Evolutionary conservation across 257 asterid species (phyloP).

Genomic region (Solanum paucissectum): DNA sequence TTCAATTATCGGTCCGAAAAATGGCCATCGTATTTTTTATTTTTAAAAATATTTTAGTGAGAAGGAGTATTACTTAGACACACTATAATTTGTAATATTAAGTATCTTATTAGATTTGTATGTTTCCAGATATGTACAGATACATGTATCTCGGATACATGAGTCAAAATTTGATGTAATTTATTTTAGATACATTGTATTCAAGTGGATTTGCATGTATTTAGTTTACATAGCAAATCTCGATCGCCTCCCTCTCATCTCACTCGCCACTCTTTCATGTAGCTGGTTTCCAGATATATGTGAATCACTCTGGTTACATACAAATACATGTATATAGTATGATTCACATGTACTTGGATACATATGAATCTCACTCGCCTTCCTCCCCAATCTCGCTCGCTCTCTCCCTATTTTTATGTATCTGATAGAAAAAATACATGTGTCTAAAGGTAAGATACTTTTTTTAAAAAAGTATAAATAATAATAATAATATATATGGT

Average conservation of each 20-base stretch:
- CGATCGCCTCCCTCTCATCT: neutral
- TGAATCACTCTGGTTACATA: accelerated
- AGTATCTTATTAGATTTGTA: too few relatives aligned
- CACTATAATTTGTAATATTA: too few relatives aligned
- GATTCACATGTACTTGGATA: neutral
- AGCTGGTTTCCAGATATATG: too few relatives aligned
- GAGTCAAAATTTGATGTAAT: neutral
- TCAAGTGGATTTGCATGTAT: neutral
- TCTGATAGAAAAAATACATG: too few relatives aligned
- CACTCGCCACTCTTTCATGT: neutral
- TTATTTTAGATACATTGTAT: too few relatives aligned
- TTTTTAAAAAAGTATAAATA: too few relatives aligned
- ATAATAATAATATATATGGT: too few relatives aligned
- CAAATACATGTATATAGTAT: neutral
- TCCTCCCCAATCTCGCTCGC: neutral
- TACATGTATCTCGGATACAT: neutral
- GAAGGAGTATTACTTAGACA: neutral
- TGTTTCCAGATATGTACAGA: neutral
- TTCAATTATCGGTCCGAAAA: too few relatives aligned
- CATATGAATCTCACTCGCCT: neutral
- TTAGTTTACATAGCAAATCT: too few relatives aligned
- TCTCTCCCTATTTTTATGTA: neutral
- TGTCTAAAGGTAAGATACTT: too few relatives aligned
- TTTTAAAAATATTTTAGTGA: too few relatives aligned
- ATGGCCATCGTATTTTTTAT: too few relatives aligned